phyloP scores from a whole-genome alignment of 2,329 filamentous ascomycete genomes.

The Trichophyton simii region DNA sequence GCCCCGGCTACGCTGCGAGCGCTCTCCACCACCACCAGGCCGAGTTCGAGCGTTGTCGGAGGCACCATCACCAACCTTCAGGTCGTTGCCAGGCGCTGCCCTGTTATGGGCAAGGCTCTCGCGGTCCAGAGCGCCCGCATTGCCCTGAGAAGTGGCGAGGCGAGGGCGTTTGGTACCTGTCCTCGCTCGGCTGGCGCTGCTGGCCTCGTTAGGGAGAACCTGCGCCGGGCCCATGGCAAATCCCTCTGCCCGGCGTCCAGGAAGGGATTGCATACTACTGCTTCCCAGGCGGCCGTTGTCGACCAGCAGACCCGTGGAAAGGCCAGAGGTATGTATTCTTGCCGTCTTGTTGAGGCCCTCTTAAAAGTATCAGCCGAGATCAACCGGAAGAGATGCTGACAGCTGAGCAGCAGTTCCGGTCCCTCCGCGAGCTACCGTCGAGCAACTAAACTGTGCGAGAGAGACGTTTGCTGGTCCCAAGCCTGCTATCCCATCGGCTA shows the following conservation, averaged over 20 bases:
- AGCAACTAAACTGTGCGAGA: constrained; percentile 3
- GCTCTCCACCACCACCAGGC: constrained; percentile 56
- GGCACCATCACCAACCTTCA: constrained; percentile 96
- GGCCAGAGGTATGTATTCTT: not conserved
- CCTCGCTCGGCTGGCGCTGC: constrained; percentile 9
- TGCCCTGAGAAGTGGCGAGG: constrained; percentile 14
- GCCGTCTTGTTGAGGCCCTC: too few relatives aligned
- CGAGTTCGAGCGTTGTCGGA: constrained; percentile 53
- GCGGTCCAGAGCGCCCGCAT: constrained; percentile 56
- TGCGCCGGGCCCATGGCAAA: constrained; percentile 18
- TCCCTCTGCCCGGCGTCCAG: constrained; percentile 43
- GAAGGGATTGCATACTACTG: constrained; percentile 70
- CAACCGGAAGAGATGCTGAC: not conserved
- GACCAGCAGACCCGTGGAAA: constrained; percentile 43
- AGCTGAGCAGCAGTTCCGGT: constrained; percentile 8
- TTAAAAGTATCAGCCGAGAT: not conserved
- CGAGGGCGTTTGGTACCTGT: constrained; percentile 29
- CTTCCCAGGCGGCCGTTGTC: constrained; percentile 64
- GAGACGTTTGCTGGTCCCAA: constrained; percentile 19
- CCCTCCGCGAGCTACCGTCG: not conserved
- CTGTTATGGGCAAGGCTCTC: constrained; percentile 96
- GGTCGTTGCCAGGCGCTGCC: constrained; percentile 84
- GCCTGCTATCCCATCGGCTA: constrained; percentile 34
- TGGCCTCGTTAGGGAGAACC: constrained; percentile 9
- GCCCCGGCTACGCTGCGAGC: constrained; percentile 83